Evolutionary conservation across 306 rosid genomes (phyloP), one percentile per base, ranked within the genome.

Genomic region (Dalbergia oliveri): DNA sequence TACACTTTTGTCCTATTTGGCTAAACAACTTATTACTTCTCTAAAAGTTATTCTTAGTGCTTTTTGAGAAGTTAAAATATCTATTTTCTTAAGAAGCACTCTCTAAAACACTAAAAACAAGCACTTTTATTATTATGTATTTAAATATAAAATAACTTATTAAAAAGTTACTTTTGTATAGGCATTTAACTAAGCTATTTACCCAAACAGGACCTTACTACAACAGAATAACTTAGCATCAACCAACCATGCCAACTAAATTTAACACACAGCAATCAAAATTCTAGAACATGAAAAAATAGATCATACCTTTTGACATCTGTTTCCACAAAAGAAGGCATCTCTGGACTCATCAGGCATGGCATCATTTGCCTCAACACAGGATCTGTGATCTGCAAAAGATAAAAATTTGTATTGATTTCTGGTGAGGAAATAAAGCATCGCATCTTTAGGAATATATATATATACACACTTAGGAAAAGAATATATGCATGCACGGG

Each of bases 361-460:
- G 66, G 84, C 86, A 83, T 81, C 80, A 34, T 83, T 75, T 49
- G 69, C 89, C 84, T 69, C 84, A 72, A 73, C 68, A 72, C 98
- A 95, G 81, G 83, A 73, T 60, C 56, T 87, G 80, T 93, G 98
- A 88, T 87, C 99, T 95, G 68, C 78, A 85, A 76, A 69, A 84
- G 60, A 79, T 26, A 31, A 61, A 68, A 69, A 63, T 43, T 34
- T 11, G 14, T 56, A 75, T 44, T 81, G 77, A 77, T 64, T 47
- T 74, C 82, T 72, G 64, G 58, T 73, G 39, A 67, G 79, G 74
- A 78, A 65, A 64, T 65, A 82, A 74, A 21, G 43, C 43, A 43
- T 49, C 37, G 47, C 44, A 62, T 59, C 4, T 11, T 79, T 49
- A 47, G 58, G 71, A 58, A 70, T 67, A 39, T 33, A 69, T 70